Base-by-base conservation (phyloP, 805 yeast genomes). In the Candida loeiensis region DNA sequence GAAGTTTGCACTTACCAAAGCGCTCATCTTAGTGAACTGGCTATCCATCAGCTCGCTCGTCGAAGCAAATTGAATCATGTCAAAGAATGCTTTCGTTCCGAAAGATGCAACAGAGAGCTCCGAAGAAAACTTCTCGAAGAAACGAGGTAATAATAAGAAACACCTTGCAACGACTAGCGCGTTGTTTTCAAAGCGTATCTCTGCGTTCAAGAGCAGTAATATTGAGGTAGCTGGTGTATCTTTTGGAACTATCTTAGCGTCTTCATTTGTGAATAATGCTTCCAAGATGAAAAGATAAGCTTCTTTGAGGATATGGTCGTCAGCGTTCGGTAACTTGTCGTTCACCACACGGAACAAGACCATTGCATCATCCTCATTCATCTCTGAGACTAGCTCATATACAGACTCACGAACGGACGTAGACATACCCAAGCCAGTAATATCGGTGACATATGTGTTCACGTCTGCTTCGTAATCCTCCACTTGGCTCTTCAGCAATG, bases 371-470 rank as follows among this genome's bases (percentile, higher is more conserved):
- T 37, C 34, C 4, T 60, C 63, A 26, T 72, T 66, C 25, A 80
- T 49, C 15, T 77, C 80, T 0, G 74, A 60, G 4, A 85, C 47
- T 24, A 77, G 73, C 20, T 82, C 87, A 19, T 69, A 66, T 1
- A 81, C 64, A 0, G 84, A 73, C 36, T 80, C 83, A 39, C 98
- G 73, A 1, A 81, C 74, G 2, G 73, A 59, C 7, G 61, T 59
- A 1, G 48, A 32, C 0, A 80, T 63, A 0, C 81, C 63, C 22
- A 89, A 69, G 1, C 88, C 96, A 2, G 86, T 71, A 41, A 85
- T 89, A 25, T 78, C 82, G 2, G 89, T 76, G 4, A 87, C 85
- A 56, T 78, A 88, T 3, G 58, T 61, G 52, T 89, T 87, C 53
- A 79, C 74, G 53, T 89, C 90, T 2, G 63, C 66, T 3, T 59